A percentile compares a stretch with the other conserved stretches of the same genome.
Evolutionary conservation across 192 early-diverging fungal species (phyloP).

Genomic region (Cetraspora pellucida): DNA sequence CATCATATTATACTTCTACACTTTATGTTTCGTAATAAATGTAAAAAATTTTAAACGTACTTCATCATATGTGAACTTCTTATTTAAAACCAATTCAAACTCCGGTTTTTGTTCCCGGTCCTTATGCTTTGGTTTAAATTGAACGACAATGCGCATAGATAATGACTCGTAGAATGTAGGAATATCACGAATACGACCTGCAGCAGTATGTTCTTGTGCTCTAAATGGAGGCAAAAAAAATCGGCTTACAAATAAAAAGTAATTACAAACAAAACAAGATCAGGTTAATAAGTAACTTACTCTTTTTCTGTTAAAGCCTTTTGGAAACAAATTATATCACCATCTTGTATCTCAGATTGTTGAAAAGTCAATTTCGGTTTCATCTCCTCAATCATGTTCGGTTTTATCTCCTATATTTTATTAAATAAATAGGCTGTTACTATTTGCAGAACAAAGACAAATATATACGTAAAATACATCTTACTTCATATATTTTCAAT

Average conservation of each 20-base stretch:
- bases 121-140: conserved; percentile 65
- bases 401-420: conserved; percentile 84
- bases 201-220: conserved; percentile 41
- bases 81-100: conserved; percentile 58
- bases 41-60: conserved; percentile 21
- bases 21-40: too few species aligned
- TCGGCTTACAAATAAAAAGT: background rate
- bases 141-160: conserved; percentile 65
- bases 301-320: conserved; percentile 52
- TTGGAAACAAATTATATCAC: conserved; percentile 93
- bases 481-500: conserved; percentile 67
- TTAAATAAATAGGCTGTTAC: background rate
- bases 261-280: background rate
- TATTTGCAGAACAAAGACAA: background rate
- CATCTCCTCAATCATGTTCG: conserved; percentile 84
- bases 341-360: conserved; percentile 84
- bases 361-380: conserved; percentile 65
- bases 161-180: conserved; percentile 79
- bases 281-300: conserved; percentile 34
- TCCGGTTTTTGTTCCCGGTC: conserved; percentile 45
- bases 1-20: too few species aligned
- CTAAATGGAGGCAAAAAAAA: conserved; percentile 1
- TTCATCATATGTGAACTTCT: conserved; percentile 68
- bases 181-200: conserved; percentile 51
- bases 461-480: background rate